A percentile compares a stretch with the other conserved stretches of the same genome.
These are phyloP conservation scores for Teunomyces barrocoloradensis DNA, from an alignment of 805 yeast genomes.

Conservation along the genomic window DNA sequence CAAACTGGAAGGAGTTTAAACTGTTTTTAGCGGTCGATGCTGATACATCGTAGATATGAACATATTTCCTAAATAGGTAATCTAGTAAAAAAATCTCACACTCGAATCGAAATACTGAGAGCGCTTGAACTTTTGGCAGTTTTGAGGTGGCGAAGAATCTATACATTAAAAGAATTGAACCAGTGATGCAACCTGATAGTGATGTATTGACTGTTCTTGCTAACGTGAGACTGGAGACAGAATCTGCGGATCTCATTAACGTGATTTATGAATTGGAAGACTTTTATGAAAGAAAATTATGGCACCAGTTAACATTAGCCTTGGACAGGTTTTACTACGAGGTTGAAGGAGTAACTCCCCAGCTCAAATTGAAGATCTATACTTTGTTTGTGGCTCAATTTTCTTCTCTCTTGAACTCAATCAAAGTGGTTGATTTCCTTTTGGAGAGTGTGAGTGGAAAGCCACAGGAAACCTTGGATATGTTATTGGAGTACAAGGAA, in stretches of 20 bases:
- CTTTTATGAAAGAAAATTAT: conserved; percentile 80
- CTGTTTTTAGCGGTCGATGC: conserved; percentile 7
- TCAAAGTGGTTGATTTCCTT: conserved; percentile 75
- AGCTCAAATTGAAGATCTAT: conserved; percentile 63
- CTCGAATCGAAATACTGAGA: background rate
- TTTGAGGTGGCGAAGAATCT: background rate
- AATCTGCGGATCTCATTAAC: conserved; percentile 56
- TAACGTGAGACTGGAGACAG: conserved; percentile 63
- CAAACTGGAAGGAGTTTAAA: conserved; percentile 35
- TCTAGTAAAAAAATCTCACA: conserved; percentile 3
- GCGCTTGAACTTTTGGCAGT: background rate
- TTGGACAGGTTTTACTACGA: conserved; percentile 55
- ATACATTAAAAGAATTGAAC: conserved; percentile 6
- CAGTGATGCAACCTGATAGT: conserved; percentile 40
- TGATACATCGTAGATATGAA: background rate
- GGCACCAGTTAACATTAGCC: conserved; percentile 87
- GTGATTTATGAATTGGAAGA: conserved; percentile 74
- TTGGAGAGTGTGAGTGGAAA: conserved; percentile 44
- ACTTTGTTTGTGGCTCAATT: conserved; percentile 67
- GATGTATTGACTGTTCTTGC: conserved; percentile 49
- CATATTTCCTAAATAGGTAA: conserved; percentile 8
- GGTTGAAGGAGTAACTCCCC: conserved; percentile 35
- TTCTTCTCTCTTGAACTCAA: conserved; percentile 69
- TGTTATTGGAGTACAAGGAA: conserved; percentile 33
- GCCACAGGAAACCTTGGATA: conserved; percentile 29